phyloP scores from a whole-genome alignment of 495 filamentous ascomycete genomes.

The Lophiotrema nucula region DNA sequence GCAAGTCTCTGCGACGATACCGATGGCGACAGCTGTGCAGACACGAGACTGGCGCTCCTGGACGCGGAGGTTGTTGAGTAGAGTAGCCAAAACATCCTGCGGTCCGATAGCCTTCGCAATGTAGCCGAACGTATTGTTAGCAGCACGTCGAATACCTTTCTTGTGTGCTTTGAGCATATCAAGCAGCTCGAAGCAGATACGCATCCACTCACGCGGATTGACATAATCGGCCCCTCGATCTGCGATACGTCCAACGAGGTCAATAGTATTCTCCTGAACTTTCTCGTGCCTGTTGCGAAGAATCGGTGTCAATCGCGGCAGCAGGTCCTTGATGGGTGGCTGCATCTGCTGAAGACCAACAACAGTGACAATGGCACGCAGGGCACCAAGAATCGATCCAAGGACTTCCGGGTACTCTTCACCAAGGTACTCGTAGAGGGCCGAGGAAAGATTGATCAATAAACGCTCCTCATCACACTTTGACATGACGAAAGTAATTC shows the following conservation, averaged over 20 bases:
- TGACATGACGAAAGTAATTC: conserved; percentile 98
- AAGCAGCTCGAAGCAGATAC: conserved; percentile 97
- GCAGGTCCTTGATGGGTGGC: conserved; percentile 94
- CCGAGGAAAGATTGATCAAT: conserved; percentile 92
- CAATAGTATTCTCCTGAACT: conserved; percentile 99
- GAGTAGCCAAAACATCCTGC: conserved; percentile 91
- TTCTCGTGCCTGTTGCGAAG: conserved; percentile 98
- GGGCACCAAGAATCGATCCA: conserved; percentile 91
- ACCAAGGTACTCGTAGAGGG: conserved; percentile 98
- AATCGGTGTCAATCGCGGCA: conserved; percentile 94
- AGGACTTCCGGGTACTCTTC: conserved; percentile 99
- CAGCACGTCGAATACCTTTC: conserved; percentile 82
- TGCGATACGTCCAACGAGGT: conserved; percentile 96
- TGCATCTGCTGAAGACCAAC: conserved; percentile 99
- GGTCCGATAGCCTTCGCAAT: conserved; percentile 99
- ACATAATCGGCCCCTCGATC: conserved; percentile 95
- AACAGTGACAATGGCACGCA: conserved; percentile 95
- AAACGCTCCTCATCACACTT: conserved; percentile 93
- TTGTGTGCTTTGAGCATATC: conserved; percentile 99
- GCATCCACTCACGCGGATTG: conserved; percentile 98
- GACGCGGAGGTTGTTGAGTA: conserved; percentile 94
- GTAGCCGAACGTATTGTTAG: conserved; percentile 99
- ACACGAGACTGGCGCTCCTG: conserved; percentile 98
- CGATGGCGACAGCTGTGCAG: conserved; percentile 97
- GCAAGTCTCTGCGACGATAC: conserved; percentile 99